These are phyloP conservation scores for Coniosporium apollinis DNA, from an alignment of 495 filamentous ascomycete species.

Conservation along the genomic window DNA sequence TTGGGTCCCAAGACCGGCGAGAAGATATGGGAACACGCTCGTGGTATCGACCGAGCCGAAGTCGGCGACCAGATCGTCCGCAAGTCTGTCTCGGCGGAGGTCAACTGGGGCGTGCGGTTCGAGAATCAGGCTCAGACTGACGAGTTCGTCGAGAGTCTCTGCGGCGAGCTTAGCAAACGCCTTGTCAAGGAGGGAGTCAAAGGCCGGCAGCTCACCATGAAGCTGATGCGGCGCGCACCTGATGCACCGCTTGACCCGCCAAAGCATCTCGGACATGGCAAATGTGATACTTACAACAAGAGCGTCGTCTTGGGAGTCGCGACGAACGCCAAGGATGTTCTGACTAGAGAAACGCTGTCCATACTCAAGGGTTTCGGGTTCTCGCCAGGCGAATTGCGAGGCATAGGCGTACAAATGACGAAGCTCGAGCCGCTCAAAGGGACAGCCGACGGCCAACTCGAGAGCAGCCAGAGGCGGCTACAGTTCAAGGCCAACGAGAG, in stretches of 20 bases:
- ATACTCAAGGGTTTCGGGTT: slow-evolving; percentile 71
- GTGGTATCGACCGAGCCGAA: slow-evolving; percentile 73
- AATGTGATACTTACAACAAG: slow-evolving; percentile 86
- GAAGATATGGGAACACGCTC: slow-evolving; percentile 78
- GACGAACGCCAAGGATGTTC: slow-evolving; percentile 50
- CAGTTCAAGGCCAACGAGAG: slow-evolving; percentile 32
- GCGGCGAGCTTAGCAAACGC: slow-evolving; percentile 63
- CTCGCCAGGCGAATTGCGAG: slow-evolving; percentile 76
- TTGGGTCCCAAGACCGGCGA: slow-evolving; percentile 86
- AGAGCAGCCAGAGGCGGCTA: slow-evolving; percentile 40
- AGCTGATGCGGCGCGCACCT: slow-evolving; percentile 70
- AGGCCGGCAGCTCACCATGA: slow-evolving; percentile 76
- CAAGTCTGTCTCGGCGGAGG: slow-evolving; percentile 88
- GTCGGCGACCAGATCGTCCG: slow-evolving; percentile 66
- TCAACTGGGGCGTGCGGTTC: slow-evolving; percentile 97
- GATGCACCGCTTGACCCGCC: slow-evolving; percentile 85
- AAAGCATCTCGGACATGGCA: slow-evolving; percentile 89
- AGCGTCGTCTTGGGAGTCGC: slow-evolving; percentile 66
- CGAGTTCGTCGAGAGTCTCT: slow-evolving; percentile 69
- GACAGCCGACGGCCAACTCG: slow-evolving; percentile 12
- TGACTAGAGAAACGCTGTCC: slow-evolving; percentile 65
- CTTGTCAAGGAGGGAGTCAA: slow-evolving; percentile 70
- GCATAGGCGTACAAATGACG: slow-evolving; percentile 80
- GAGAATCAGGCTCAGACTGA: slow-evolving; percentile 78
- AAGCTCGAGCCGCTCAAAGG: slow-evolving; percentile 67